These are phyloP conservation scores for Elsinoe arachidis DNA, from an alignment of 2,329 filamentous ascomycete genomes.

Conservation along the genomic window DNA sequence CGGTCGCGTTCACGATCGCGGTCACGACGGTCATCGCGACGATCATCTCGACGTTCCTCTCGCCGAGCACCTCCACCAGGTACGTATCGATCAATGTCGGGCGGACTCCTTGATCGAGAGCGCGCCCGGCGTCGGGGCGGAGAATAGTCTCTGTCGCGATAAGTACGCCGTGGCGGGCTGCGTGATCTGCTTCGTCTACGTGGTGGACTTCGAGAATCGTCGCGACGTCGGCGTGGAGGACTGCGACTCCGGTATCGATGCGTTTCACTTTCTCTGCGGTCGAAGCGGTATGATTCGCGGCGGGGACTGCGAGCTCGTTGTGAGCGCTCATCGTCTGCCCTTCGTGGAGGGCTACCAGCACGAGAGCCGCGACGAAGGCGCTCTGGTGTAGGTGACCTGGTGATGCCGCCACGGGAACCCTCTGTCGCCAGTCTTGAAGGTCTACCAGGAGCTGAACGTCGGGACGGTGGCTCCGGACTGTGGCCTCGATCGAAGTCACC, in stretches of 20 bases:
- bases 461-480: slow-evolving; percentile 33
- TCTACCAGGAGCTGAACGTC: slow-evolving; percentile 22
- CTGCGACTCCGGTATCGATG: slow-evolving; percentile 21
- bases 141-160: slow-evolving; percentile 20
- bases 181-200: slow-evolving; percentile 12
- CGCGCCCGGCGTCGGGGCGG: slow-evolving; percentile 17
- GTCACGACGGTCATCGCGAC: slow-evolving; percentile 14
- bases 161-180: slow-evolving; percentile 20
- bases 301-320: slow-evolving; percentile 5
- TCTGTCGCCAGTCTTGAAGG: slow-evolving; percentile 16
- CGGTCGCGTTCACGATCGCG: slow-evolving; percentile 7
- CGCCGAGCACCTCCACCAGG: slow-evolving; percentile 22
- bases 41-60: slow-evolving; percentile 12
- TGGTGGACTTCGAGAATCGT: slow-evolving; percentile 8
- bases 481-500: slow-evolving; percentile 41
- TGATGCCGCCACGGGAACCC: slow-evolving; percentile 17
- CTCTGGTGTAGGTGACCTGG: slow-evolving; percentile 18
- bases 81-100: slow-evolving; percentile 32
- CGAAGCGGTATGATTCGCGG: slow-evolving; percentile 5
- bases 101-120: slow-evolving; percentile 26
- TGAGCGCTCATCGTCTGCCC: slow-evolving; percentile 5
- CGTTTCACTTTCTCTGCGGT: slow-evolving; percentile 22
- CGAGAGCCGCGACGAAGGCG: slow-evolving; percentile 24
- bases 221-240: slow-evolving; percentile 20
- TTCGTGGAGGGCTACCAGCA: not conserved